phyloP scores from a whole-genome alignment of 164 flowering plant species.

The Vitis vinifera region ASM3070453v1 NC_081805.1:2906501-2907000 shows the following conservation, averaged over 20 bases:
- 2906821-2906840: constrained; percentile 14
- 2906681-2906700: too few species aligned
- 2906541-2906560: too few species aligned
- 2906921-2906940: background rate
- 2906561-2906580: constrained; percentile 4
- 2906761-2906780: constrained; percentile 18
- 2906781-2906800: constrained; percentile 15
- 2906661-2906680: too few species aligned
- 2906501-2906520: too few species aligned
- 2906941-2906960: background rate
- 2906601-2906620: background rate
- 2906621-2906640: constrained; percentile 7
- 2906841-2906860: constrained; percentile 12
- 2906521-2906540: too few species aligned
- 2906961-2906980: too few species aligned
- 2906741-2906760: constrained; percentile 15
- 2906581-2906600: constrained; percentile 2
- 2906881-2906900: background rate
- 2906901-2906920: background rate
- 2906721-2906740: constrained; percentile 5
- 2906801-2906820: constrained; percentile 17
- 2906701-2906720: background rate
- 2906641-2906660: background rate
- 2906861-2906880: background rate
- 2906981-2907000: too few species aligned